Evolutionary conservation across 2,329 filamentous ascomycete genomes (phyloP).

Genomic region (Huntiella bhutanensis): DNA sequence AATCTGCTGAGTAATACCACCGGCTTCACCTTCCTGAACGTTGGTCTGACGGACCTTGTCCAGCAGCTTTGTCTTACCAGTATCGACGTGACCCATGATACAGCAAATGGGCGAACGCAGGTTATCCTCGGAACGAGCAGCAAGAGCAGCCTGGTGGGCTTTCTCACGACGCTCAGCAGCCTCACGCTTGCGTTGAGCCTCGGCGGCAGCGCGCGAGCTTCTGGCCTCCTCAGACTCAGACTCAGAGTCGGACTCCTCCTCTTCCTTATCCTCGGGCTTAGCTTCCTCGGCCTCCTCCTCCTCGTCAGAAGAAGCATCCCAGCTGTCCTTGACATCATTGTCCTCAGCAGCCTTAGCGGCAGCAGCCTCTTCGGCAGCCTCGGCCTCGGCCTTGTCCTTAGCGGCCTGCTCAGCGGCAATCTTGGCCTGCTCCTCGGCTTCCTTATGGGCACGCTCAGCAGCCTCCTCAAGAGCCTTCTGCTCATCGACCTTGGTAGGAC

Average conservation of each 20-base stretch:
- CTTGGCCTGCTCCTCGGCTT: slow-evolving; percentile 48
- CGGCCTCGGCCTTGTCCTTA: slow-evolving; percentile 35
- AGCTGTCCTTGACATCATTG: slow-evolving; percentile 75
- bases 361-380: slow-evolving; percentile 33
- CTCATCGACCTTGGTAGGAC: slow-evolving; percentile 36
- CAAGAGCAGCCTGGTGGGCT: slow-evolving; percentile 78
- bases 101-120: slow-evolving; percentile 96
- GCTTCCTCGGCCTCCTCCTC: slow-evolving; percentile 25
- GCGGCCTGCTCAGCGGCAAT: slow-evolving; percentile 43
- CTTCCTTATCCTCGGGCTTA: slow-evolving; percentile 16
- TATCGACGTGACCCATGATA: slow-evolving; percentile 99
- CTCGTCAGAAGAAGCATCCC: slow-evolving; percentile 73
- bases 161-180: slow-evolving; percentile 75
- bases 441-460: slow-evolving; percentile 47
- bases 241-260: slow-evolving; percentile 33
- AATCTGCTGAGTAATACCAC: slow-evolving; percentile 98
- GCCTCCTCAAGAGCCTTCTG: slow-evolving; percentile 63
- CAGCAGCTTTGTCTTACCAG: slow-evolving; percentile 96
- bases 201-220: slow-evolving; percentile 53
- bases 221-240: slow-evolving; percentile 53
- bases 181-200: slow-evolving; percentile 66
- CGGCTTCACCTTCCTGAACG: slow-evolving; percentile 95
- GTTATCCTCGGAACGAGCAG: slow-evolving; percentile 81
- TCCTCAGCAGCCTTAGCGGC: slow-evolving; percentile 47
- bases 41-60: slow-evolving; percentile 98